Base-by-base conservation (phyloP, 306 rosid species). In the Casuarina equisetifolia region DNA sequence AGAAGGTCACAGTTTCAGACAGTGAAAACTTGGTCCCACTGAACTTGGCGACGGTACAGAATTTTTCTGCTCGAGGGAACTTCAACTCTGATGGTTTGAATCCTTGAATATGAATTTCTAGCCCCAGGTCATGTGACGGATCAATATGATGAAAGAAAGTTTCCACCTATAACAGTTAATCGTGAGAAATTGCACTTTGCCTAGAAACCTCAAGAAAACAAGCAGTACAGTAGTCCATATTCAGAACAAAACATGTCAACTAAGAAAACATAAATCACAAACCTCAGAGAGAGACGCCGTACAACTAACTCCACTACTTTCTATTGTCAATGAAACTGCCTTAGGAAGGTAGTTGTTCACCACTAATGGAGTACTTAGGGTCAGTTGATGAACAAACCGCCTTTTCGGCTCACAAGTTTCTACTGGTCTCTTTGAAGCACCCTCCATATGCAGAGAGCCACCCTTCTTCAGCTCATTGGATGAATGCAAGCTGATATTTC, bases 81-180 rank as follows among this genome's bases (percentile, higher is more conserved):
- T 87, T 92, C 85, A 92, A 76, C 80, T 77, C 77, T 43, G 90
- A 78, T 58, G 86, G 82, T 74, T 86, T 89, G 73, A 83, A 92
- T 79, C 97, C 97, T 72, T 82, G 86, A 78, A 94, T 80, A 83
- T 72, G 81, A 81, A 94, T 84, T 85, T 90, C 90, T 80, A 94
- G 68, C 71, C 82, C 90, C 4, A 94, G 89, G 69, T 94, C 97
- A 88, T 94, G 98, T 9, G 91, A 94, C 76, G 98, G 93, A 82
- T 94, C 98, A 83, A 94, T 81, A 78, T 90, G 88, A 86, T 92
- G 92, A 81, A 94, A 85, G 78, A 84, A 82, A 79, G 92, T 88
- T 83, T 81, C 91, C 72, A 90, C 97, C 98, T 94, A 39, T 39
- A 77, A 71, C 74, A 70, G 55, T 19, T 72, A 32, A 44, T 50